Base-by-base conservation (phyloP, 1,284 basidiomycete genomes). In the Tilletia caries region DNA sequence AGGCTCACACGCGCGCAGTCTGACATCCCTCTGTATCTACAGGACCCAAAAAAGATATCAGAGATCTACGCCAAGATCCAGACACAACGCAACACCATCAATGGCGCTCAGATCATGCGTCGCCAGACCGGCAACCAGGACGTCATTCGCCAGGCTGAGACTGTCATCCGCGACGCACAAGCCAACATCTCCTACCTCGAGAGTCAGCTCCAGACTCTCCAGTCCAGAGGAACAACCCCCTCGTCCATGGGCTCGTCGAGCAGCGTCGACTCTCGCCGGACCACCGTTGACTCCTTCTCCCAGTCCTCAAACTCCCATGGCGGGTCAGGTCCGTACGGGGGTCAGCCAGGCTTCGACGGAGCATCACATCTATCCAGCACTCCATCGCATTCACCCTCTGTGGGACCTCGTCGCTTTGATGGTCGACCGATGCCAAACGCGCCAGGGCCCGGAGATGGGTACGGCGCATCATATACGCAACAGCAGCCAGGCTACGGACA, bases 21-120 rank as follows among this genome's bases (percentile, higher is more conserved):
- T 41, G 37, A 41, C 37, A 6, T 15, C 15, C 10, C 37, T 3
- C 25, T 54, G 5, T 23, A 23, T 66, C 29, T 46, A n/a, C 65
- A 65, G 74, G 75, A 82, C 69, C 71, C 80, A 33, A 75, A 71
- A 87, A 94, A 94, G 88, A 93, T 95, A 83, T 89, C 91, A 84
- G 92, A 94, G 85, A 89, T 95, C 80, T 89, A 91, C 85, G 90
- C 89, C 84, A 91, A 92, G 84, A 95, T 95, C 84, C 89, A 91
- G 85, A 93, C 91, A 65, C 92, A 95, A 86, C 91, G 91, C 85
- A 93, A 93, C 87, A 90, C 95, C 83, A 88, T 95, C 77, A 91
- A 95, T 85, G 93, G 91, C 25, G 90, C 90, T 65, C 89, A 91
- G 82, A 87, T 89, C 74, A 87, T 95, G 71, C 88, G 90, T 65